A percentile compares a stretch with the other conserved stretches of the same genome.
Conservation (phyloP, 2,329 filamentous ascomycete genomes). For the Coniochaeta sp. region DNA sequence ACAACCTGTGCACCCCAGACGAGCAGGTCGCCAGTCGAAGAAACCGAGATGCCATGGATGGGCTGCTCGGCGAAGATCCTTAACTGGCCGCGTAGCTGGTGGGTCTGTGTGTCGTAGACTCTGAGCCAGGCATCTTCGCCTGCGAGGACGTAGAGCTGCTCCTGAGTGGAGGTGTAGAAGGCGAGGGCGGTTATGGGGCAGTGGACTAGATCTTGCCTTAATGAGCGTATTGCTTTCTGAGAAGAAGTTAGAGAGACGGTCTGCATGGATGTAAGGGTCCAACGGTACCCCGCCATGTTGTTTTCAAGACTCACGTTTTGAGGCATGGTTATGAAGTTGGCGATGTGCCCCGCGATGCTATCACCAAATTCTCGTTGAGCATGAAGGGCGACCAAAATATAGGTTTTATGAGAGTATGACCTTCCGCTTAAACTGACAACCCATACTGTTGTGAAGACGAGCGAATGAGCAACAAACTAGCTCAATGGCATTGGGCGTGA, state of each 20-base stretch:
- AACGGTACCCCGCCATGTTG: background rate
- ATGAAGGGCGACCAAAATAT: background rate
- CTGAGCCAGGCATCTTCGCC: slow-evolving; percentile 54
- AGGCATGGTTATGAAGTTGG: slow-evolving; percentile 5
- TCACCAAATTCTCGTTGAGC: background rate
- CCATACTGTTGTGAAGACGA: background rate
- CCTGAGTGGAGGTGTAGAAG: slow-evolving; percentile 30
- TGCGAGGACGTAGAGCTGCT: slow-evolving; percentile 38
- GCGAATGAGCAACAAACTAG: background rate
- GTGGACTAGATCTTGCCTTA: slow-evolving; percentile 30
- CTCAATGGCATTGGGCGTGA: background rate
- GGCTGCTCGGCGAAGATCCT: slow-evolving; percentile 59
- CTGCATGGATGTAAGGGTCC: background rate
- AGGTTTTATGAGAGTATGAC: too few relatives aligned
- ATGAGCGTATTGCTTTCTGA: background rate
- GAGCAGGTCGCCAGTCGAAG: slow-evolving; percentile 32
- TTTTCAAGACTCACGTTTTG: slow-evolving; percentile 5
- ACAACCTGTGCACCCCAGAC: slow-evolving; percentile 65
- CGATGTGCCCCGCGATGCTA: slow-evolving; percentile 2
- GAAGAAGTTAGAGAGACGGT: background rate
- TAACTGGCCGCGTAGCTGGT: slow-evolving; percentile 30
- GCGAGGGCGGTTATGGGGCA: slow-evolving; percentile 54
- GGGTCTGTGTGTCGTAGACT: slow-evolving; percentile 34
- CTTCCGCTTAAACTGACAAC: too few relatives aligned
- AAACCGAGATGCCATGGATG: slow-evolving; percentile 63